Evolutionary conservation across 2,329 filamentous ascomycete species (phyloP), one percentile per base, ranked within the genome.

Genomic region (Xylariaceae sp.): DNA sequence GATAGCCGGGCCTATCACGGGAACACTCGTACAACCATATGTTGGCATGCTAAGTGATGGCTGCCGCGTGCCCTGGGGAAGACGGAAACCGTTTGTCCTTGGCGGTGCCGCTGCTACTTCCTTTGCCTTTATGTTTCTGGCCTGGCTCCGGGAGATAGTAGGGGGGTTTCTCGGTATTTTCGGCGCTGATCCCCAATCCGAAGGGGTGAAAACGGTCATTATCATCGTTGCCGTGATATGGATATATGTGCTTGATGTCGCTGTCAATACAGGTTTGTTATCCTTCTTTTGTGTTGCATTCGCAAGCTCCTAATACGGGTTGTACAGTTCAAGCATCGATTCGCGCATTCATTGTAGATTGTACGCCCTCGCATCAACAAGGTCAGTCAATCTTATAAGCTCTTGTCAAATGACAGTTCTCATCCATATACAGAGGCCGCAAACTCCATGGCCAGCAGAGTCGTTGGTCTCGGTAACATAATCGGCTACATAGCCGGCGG

Each of bases 301-400:
- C 13, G 15, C n/a, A 11, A 15, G n/a, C 10, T 37, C 50, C 64
- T 66, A n/a, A 67, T 56, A 55, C 37, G 17, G 13, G 49, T 15
- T 30, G 30, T 34, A 60, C 64, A 83, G 90, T 97, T 39, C 93
- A 97, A 82, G 93, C 94, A 53, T 89, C 87, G 3, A 89, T 97
- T 69, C 84, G 92, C 65, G 91, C 92, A 23, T 96, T 95, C 72
- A 96, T 97, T 57, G 89, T 97, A 23, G 93, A 97, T 71, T 93
- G 92, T 69, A 89, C 90, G 0, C 94, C 94, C 0, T 85, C 90
- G 1, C 92, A 97, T 69, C 93, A 97, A 73, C 93, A 97, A 76
- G 78, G 77, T 78, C 64, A 64, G 72, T 56, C 35, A 2, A 49
- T 47, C 15, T 55, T 18, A 9, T 17, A 30, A 30, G 5, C 8